Conservation (phyloP, 169 alveolate genomes). For the Theileria equi region DNA sequence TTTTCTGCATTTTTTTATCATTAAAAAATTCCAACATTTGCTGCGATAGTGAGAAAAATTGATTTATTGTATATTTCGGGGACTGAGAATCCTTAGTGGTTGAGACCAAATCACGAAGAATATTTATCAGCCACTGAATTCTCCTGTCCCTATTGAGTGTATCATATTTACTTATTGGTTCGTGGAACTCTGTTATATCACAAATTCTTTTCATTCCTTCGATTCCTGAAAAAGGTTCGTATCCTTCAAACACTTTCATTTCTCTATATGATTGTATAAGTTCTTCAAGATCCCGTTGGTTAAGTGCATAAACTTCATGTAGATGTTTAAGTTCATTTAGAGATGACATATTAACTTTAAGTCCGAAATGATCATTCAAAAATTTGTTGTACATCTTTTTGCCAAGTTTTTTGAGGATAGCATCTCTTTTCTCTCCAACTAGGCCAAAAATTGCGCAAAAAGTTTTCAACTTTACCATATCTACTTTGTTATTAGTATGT, state of each 20-base stretch:
- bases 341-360: conserved; percentile 19
- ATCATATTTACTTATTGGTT: conserved; percentile 16
- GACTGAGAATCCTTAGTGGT: too few relatives aligned
- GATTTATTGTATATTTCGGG: too few relatives aligned
- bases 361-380: conserved; percentile 20
- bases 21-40: too few relatives aligned
- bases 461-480: conserved; percentile 27
- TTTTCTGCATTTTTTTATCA: too few relatives aligned
- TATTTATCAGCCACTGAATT: conserved; percentile 45
- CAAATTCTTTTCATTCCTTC: conserved; percentile 8
- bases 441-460: conserved; percentile 28
- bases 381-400: conserved; percentile 35
- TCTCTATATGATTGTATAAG: conserved; percentile 11
- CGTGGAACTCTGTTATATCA: conserved; percentile 2
- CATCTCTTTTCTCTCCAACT: conserved; percentile 6
- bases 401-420: conserved; percentile 31
- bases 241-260: conserved; percentile 21
- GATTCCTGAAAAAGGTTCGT: conserved; percentile 37
- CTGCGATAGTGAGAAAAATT: too few relatives aligned
- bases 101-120: conserved; percentile 24
- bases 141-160: conserved; percentile 31
- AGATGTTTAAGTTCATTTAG: conserved; percentile 38
- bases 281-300: conserved; percentile 11
- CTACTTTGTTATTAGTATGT: conserved; percentile 20
- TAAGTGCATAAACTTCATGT: conserved; percentile 31